Conservation (phyloP, 1,284 basidiomycete genomes). For the Cryptococcus sp. region DNA sequence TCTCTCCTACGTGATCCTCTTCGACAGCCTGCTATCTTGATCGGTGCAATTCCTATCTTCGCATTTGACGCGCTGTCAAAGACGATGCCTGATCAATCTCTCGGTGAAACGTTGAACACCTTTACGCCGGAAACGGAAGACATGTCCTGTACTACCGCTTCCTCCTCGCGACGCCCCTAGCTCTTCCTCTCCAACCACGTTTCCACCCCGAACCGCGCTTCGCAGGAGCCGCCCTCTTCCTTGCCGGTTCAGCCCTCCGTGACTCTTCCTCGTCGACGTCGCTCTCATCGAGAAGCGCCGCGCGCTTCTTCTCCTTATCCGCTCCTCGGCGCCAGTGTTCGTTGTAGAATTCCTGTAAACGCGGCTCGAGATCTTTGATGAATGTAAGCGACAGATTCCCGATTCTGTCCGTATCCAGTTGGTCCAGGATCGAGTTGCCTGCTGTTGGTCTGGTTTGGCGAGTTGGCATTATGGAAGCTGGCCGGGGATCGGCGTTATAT, state of each 20-base stretch:
- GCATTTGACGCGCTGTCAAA: too few species aligned
- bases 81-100: too few species aligned
- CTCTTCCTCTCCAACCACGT: conserved; percentile 15
- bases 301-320: conserved; percentile 13
- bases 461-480: too few species aligned
- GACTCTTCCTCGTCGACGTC: conserved; percentile 1
- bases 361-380: conserved; percentile 24
- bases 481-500: too few species aligned
- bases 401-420: too few species aligned
- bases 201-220: conserved; percentile 2
- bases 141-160: not conserved
- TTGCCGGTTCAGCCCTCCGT: conserved; percentile 1
- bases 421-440: too few species aligned
- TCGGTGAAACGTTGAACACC: too few species aligned
- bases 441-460: too few species aligned
- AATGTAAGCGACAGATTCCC: not conserved
- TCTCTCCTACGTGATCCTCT: too few species aligned
- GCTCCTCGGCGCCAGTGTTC: conserved; percentile 45
- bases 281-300: not conserved
- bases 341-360: conserved; percentile 33
- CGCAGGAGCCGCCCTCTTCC: not conserved
- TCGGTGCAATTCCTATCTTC: too few species aligned
- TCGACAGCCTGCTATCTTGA: too few species aligned
- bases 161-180: conserved; percentile 5
- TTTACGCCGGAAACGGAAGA: too few species aligned